Conservation (phyloP, 257 asterid species). For the Solanum lignicaule region DNA sequence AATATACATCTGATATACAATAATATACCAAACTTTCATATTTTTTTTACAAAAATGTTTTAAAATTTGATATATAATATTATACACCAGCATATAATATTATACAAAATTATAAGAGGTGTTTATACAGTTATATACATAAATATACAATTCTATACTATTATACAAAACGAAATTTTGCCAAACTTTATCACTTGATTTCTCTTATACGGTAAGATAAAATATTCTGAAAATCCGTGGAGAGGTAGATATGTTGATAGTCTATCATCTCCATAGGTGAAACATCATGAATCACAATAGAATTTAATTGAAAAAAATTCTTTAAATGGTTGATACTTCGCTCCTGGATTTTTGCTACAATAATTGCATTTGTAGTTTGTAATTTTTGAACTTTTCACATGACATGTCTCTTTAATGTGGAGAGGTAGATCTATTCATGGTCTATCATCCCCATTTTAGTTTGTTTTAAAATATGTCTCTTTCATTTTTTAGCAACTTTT, state of each 20-base stretch:
- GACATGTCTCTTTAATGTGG: neutral
- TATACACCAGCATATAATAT: neutral
- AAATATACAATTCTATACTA: neutral
- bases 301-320: neutral
- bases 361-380: neutral
- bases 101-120: neutral
- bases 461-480: too few species aligned
- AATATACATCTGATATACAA: neutral
- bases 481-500: neutral
- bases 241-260: neutral
- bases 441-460: neutral
- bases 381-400: neutral
- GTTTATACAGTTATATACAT: neutral
- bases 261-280: neutral
- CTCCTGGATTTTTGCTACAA: neutral
- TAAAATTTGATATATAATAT: neutral
- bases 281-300: neutral
- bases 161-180: neutral
- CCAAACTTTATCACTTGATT: neutral
- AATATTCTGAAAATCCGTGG: neutral
- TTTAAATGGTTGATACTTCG: neutral
- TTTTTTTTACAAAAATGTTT: too few species aligned
- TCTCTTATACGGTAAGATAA: neutral
- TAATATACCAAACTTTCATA: neutral
- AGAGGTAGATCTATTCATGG: neutral